phyloP scores from a whole-genome alignment of 306 rosid species.

The Arachis stenosperma region DNA sequence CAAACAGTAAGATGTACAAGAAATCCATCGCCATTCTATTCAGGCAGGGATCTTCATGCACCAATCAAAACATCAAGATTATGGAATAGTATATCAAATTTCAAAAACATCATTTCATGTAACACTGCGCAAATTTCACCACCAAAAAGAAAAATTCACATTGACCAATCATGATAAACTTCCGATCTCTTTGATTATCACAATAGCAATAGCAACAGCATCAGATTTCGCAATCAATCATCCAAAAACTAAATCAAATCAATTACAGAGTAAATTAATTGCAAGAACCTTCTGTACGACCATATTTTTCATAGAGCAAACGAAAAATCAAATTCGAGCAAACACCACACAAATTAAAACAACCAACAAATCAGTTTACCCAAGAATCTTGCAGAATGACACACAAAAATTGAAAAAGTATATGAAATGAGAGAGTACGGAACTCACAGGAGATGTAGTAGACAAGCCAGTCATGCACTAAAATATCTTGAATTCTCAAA shows the following conservation, averaged over 20 bases:
- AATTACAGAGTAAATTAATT: neutral
- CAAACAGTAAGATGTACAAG: constrained; percentile 8
- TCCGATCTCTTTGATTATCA: neutral
- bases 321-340: constrained; percentile 26
- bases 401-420: no score
- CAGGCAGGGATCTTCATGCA: constrained; percentile 8
- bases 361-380: no score
- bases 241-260: neutral
- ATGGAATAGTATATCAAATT: neutral
- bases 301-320: constrained; percentile 40
- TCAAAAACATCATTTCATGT: neutral
- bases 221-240: neutral
- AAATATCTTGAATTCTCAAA: no score
- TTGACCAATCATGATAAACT: neutral
- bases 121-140: neutral
- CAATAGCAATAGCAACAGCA: neutral
- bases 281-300: constrained; percentile 20
- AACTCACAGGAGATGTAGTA: no score
- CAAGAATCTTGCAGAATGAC: no score
- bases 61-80: constrained; percentile 22
- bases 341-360: no score
- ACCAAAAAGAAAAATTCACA: no score
- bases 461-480: no score
- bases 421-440: no score
- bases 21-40: constrained; percentile 6